A percentile compares a stretch with the other conserved stretches of the same genome.
phyloP scores from a whole-genome alignment of 192 early-diverging fungal species.

The Phlyctochytrium planicorne region DNA sequence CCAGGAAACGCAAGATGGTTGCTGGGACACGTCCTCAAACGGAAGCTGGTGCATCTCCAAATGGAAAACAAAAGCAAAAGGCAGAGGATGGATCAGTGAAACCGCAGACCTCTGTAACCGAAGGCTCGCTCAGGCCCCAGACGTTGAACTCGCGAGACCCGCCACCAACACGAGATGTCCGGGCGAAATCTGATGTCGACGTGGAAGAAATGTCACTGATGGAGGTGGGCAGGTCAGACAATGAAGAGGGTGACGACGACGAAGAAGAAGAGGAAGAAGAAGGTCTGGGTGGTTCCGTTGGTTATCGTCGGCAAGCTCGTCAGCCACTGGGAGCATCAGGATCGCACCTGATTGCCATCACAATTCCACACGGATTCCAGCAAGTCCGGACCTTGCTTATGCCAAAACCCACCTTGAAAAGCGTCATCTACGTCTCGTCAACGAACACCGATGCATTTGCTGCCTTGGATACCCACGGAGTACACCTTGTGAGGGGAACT shows the following conservation, averaged over 20 bases:
- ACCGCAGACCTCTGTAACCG: background rate
- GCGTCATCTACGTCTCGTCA: slow-evolving; percentile 38
- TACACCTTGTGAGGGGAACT: slow-evolving; percentile 29
- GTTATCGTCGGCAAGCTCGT: background rate
- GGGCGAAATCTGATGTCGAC: too few relatives aligned
- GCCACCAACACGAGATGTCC: background rate
- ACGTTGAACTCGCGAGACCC: background rate
- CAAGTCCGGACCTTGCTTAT: slow-evolving; percentile 30
- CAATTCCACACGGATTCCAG: slow-evolving; percentile 51
- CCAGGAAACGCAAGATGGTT: background rate
- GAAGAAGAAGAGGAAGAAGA: too few relatives aligned
- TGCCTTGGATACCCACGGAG: slow-evolving; percentile 38
- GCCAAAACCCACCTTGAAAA: slow-evolving; percentile 37
- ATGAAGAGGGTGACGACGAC: slow-evolving; percentile 9
- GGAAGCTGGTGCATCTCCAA: background rate
- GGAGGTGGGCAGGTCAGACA: background rate
- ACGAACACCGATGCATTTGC: slow-evolving; percentile 36
- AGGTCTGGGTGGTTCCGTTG: background rate
- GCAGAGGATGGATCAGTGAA: background rate
- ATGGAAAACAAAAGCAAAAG: too few relatives aligned
- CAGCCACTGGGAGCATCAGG: background rate
- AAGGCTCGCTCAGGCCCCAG: background rate
- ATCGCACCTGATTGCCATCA: slow-evolving; percentile 26
- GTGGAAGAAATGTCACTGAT: too few relatives aligned
- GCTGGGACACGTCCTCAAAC: background rate